A percentile compares a stretch with the other conserved stretches of the same genome.
These are phyloP conservation scores for Exophiala calicioides DNA, from an alignment of 2,329 filamentous ascomycete genomes.

Conservation along the genomic window DNA sequence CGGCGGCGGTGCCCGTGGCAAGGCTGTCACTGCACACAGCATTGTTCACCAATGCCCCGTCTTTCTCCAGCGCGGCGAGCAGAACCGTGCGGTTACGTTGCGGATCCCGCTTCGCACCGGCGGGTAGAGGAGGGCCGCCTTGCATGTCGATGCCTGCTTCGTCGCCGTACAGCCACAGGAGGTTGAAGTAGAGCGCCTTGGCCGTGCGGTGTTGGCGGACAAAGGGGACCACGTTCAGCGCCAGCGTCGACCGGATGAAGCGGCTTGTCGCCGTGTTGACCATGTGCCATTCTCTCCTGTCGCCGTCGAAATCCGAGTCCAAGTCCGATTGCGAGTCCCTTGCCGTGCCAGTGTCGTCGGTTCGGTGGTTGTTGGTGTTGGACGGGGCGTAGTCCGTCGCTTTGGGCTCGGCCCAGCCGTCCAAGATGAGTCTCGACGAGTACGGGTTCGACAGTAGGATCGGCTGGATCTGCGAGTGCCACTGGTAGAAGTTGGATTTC, in stretches of 20 bases:
- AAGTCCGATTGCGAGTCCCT: neutral
- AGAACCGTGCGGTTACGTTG: conserved; percentile 12
- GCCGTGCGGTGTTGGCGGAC: conserved; percentile 22
- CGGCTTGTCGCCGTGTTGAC: conserved; percentile 20
- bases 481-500: conserved; percentile 24
- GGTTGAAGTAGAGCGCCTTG: conserved; percentile 21
- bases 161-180: conserved; percentile 26
- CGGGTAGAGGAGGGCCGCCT: conserved; percentile 16
- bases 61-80: conserved; percentile 14
- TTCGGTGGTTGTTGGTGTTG: no score
- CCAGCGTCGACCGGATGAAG: conserved; percentile 24
- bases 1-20: neutral
- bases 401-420: conserved; percentile 18
- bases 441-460: conserved; percentile 15
- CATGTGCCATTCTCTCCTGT: conserved; percentile 17
- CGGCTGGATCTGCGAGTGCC: conserved; percentile 21
- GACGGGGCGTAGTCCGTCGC: neutral
- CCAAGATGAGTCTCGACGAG: conserved; percentile 20
- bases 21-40: neutral
- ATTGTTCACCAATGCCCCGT: neutral
- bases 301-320: conserved; percentile 5
- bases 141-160: conserved; percentile 21
- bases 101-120: neutral
- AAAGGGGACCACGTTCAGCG: conserved; percentile 18
- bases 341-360: neutral